Conservation (phyloP, 1,284 basidiomycete genomes). For the Puccinia triticina region DNA sequence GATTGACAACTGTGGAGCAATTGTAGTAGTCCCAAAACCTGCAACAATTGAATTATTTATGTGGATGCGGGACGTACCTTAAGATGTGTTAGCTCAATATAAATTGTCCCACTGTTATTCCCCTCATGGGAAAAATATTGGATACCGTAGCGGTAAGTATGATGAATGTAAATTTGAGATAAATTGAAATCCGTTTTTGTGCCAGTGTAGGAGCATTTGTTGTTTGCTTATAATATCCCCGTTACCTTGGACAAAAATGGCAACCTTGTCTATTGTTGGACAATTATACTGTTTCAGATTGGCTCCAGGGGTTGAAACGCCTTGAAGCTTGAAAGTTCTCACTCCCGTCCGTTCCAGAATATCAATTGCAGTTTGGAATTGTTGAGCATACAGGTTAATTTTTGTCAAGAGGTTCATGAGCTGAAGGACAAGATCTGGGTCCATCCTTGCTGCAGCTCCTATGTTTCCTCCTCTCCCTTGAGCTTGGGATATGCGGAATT, state of each 20-base stretch:
- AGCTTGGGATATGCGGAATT: neutral
- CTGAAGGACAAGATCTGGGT: too few species aligned
- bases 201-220: neutral
- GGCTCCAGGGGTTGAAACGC: too few species aligned
- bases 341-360: neutral
- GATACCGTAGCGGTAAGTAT: conserved; percentile 23
- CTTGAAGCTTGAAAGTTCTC: neutral
- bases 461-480: neutral
- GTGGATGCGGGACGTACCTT: neutral
- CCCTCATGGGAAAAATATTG: conserved; percentile 26
- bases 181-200: neutral
- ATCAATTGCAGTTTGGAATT: neutral
- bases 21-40: too few species aligned
- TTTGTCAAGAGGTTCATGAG: too few species aligned
- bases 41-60: too few species aligned
- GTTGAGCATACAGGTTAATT: too few species aligned
- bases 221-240: neutral
- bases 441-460: too few species aligned
- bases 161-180: conserved; percentile 14
- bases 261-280: neutral
- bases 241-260: neutral
- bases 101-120: neutral
- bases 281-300: conserved; percentile 1
- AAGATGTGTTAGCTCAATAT: neutral
- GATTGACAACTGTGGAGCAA: too few species aligned